A percentile compares a stretch with the other conserved stretches of the same genome.
These are phyloP conservation scores for Lizonia empirigonia DNA, from an alignment of 2,329 filamentous ascomycete genomes.

Conservation along the genomic window DNA sequence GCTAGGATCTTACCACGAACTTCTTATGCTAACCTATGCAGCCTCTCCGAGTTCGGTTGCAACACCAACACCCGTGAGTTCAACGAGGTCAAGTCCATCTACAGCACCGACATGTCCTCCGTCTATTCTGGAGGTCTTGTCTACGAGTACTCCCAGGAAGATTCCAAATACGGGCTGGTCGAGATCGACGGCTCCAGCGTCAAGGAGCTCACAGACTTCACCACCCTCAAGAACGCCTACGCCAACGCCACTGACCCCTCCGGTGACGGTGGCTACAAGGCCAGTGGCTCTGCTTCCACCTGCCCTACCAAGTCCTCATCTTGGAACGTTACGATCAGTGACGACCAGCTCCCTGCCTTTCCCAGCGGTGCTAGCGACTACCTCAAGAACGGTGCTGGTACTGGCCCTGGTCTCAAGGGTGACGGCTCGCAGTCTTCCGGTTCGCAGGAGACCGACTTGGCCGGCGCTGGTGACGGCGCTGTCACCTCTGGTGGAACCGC, in stretches of 20 bases:
- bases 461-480: constrained; percentile 57
- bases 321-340: constrained; percentile 60
- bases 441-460: constrained; percentile 50
- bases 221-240: constrained; percentile 59
- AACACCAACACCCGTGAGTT: constrained; percentile 81
- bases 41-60: constrained; percentile 93
- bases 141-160: constrained; percentile 86
- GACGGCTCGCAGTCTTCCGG: constrained; percentile 62
- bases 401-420: constrained; percentile 61
- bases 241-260: constrained; percentile 56
- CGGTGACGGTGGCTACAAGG: constrained; percentile 66
- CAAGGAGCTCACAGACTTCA: constrained; percentile 67
- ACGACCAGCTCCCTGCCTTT: constrained; percentile 62
- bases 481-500: constrained; percentile 47
- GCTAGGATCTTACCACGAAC: not conserved
- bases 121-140: constrained; percentile 97
- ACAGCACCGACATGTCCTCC: constrained; percentile 78
- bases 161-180: constrained; percentile 74
- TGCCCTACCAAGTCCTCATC: constrained; percentile 61
- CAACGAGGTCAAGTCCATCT: constrained; percentile 77
- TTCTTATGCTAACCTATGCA: constrained; percentile 29
- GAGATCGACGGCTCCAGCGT: constrained; percentile 63
- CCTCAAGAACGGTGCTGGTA: constrained; percentile 64
- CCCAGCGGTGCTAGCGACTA: constrained; percentile 61
- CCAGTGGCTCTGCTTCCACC: constrained; percentile 56